phyloP scores from a whole-genome alignment of 2,329 filamentous ascomycete species.

The Fusarium mangiferae region DNA sequence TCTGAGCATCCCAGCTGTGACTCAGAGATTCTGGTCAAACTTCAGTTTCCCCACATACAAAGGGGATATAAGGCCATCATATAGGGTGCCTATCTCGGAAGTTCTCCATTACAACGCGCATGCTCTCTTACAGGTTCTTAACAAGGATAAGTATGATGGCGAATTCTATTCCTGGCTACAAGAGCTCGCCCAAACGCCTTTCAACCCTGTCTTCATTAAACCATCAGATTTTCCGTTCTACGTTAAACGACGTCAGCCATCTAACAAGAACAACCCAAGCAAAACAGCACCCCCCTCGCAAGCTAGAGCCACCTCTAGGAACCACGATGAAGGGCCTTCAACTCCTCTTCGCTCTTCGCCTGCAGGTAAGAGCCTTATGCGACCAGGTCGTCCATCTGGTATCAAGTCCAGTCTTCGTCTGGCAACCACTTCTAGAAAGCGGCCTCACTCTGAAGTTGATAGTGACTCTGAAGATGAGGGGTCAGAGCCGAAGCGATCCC shows the following conservation, averaged over 20 bases:
- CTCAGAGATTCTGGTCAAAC: slow-evolving; percentile 48
- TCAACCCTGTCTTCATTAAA: slow-evolving; percentile 44
- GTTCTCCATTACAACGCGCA: slow-evolving; percentile 58
- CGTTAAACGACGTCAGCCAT: slow-evolving; percentile 38
- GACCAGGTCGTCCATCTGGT: slow-evolving; percentile 53
- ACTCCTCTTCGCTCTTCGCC: slow-evolving; percentile 35
- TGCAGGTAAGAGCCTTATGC: slow-evolving; percentile 49
- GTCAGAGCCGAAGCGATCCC: slow-evolving; percentile 50
- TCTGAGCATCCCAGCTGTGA: slow-evolving; percentile 30
- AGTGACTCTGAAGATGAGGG: slow-evolving; percentile 52
- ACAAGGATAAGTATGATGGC: slow-evolving; percentile 47
- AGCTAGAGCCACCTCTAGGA: not conserved
- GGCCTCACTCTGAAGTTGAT: slow-evolving; percentile 52
- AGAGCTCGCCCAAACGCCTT: slow-evolving; percentile 40
- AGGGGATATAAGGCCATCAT: slow-evolving; percentile 45
- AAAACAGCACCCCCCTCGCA: slow-evolving; percentile 1
- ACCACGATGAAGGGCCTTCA: slow-evolving; percentile 29
- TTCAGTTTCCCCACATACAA: slow-evolving; percentile 47
- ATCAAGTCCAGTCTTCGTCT: slow-evolving; percentile 59
- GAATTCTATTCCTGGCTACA: slow-evolving; percentile 51
- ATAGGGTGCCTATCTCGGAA: slow-evolving; percentile 55
- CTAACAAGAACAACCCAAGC: slow-evolving; percentile 21
- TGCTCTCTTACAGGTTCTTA: slow-evolving; percentile 52
- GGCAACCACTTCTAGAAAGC: slow-evolving; percentile 56
- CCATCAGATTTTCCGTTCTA: slow-evolving; percentile 45